These are phyloP conservation scores for Erigeron philadelphicus DNA, from an alignment of 140 eudicot species.

Conservation along the genomic window DNA sequence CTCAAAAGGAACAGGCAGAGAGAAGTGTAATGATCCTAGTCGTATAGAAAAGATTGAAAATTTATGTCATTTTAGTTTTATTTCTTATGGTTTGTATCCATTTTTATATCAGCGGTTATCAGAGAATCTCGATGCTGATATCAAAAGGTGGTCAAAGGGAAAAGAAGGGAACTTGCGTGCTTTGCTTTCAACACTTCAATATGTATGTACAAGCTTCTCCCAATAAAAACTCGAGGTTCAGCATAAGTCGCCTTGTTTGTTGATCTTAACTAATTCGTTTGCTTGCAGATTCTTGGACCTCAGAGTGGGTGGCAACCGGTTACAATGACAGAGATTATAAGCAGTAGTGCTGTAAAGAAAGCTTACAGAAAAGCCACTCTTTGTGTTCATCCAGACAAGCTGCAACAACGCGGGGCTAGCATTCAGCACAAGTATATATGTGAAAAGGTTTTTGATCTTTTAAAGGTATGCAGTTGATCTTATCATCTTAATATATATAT, in stretches of 20 bases:
- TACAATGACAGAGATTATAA: slow-evolving; percentile 64
- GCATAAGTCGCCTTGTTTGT: neutral
- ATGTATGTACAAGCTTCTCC: slow-evolving; percentile 45
- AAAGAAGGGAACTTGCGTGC: slow-evolving; percentile 94
- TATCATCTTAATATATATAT: too few species aligned
- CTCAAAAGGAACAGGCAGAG: slow-evolving; percentile 89
- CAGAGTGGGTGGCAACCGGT: slow-evolving; percentile 94
- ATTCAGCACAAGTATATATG: slow-evolving; percentile 91
- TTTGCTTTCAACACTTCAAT: slow-evolving; percentile 92
- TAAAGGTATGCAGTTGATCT: slow-evolving; percentile 55
- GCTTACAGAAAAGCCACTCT: slow-evolving; percentile 95
- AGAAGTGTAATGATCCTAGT: slow-evolving; percentile 51
- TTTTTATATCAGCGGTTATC: slow-evolving; percentile 64
- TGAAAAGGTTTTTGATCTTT: slow-evolving; percentile 96
- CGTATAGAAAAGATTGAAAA: neutral
- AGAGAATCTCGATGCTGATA: slow-evolving; percentile 79
- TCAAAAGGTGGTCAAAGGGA: slow-evolving; percentile 88
- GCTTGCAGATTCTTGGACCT: slow-evolving; percentile 76
- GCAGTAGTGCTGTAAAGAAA: slow-evolving; percentile 78
- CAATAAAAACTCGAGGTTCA: neutral
- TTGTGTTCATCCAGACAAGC: slow-evolving; percentile 92
- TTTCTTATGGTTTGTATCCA: slow-evolving; percentile 13
- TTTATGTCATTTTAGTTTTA: slow-evolving; percentile 4
- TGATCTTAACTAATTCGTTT: slow-evolving; percentile 13
- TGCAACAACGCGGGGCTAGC: slow-evolving; percentile 94